phyloP scores from a whole-genome alignment of 164 flowering plant species.

The Houttuynia cordata region DNA sequence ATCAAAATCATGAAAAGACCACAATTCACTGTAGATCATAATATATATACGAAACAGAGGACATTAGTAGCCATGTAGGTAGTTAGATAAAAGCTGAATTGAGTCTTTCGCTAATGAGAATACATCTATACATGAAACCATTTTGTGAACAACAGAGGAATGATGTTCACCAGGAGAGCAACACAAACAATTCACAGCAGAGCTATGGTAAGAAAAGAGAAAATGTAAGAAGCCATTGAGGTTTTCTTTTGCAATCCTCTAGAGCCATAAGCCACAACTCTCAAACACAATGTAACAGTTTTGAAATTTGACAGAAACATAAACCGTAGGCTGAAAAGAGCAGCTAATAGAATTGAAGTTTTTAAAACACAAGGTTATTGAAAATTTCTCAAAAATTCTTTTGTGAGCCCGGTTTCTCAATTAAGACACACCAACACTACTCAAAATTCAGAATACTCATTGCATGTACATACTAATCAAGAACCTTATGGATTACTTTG shows the following conservation, averaged over 20 bases:
- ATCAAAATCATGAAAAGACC: not conserved
- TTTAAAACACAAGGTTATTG: too few species aligned
- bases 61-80: too few species aligned
- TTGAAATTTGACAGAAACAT: not conserved
- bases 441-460: too few species aligned
- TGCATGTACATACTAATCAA: too few species aligned
- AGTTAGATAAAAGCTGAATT: too few species aligned
- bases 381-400: too few species aligned
- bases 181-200: slow-evolving; percentile 75
- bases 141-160: slow-evolving; percentile 98
- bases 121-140: slow-evolving; percentile 12
- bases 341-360: not conserved
- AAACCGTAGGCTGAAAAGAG: not conserved
- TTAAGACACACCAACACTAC: too few species aligned
- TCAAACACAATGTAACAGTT: slow-evolving; percentile 7
- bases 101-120: too few species aligned
- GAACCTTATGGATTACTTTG: too few species aligned
- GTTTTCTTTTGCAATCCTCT: slow-evolving; percentile 39
- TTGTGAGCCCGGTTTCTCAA: too few species aligned
- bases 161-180: slow-evolving; percentile 91
- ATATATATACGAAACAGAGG: too few species aligned
- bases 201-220: slow-evolving; percentile 67
- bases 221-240: slow-evolving; percentile 63
- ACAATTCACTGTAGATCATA: too few species aligned
- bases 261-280: slow-evolving; percentile 70